Percentiles rank a stretch among this genome's conserved stretches.
Conservation (phyloP, 139 green algal genomes). For the Chlamydomonas sp. region DNA sequence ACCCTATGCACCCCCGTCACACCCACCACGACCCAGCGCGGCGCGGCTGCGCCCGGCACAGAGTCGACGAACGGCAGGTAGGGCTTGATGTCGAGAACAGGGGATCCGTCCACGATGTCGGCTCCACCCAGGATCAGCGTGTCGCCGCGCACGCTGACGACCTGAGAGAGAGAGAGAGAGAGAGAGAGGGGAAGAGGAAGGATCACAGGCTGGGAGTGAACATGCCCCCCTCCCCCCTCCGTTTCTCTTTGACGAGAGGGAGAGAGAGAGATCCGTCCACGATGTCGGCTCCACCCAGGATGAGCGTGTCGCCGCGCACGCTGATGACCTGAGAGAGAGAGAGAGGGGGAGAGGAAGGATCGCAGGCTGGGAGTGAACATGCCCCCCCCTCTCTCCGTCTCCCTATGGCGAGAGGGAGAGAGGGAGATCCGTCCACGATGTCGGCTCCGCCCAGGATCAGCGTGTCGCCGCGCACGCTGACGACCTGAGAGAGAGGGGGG, state of each 20-base stretch:
- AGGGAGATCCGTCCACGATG: conserved; percentile 84
- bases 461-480: not conserved
- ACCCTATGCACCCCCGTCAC: not conserved
- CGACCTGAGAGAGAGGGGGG: not conserved
- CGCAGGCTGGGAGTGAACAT: too few species aligned
- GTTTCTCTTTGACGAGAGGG: too few species aligned
- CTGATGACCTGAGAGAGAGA: conserved; percentile 10
- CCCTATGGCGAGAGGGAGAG: too few species aligned
- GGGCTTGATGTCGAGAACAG: conserved; percentile 91
- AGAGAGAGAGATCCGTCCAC: conserved; percentile 88
- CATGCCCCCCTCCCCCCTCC: too few species aligned
- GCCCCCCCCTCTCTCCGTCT: too few species aligned
- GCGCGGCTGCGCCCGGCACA: conserved; percentile 51
- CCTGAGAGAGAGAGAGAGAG: too few species aligned
- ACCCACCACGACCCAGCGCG: conserved; percentile 68
- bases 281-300: conserved; percentile 73
- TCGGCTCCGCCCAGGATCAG: conserved; percentile 72
- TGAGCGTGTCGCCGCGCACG: conserved; percentile 23
- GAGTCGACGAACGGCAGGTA: conserved; percentile 75
- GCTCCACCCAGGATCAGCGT: conserved; percentile 59
- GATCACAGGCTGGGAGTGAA: too few species aligned
- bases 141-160: conserved; percentile 1
- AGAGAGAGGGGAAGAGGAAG: too few species aligned
- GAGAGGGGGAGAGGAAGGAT: too few species aligned
- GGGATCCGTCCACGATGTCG: conserved; percentile 85